Evolutionary conservation across 1,284 basidiomycete species (phyloP).

Genomic region (Stygiomarasmius scandens): DNA sequence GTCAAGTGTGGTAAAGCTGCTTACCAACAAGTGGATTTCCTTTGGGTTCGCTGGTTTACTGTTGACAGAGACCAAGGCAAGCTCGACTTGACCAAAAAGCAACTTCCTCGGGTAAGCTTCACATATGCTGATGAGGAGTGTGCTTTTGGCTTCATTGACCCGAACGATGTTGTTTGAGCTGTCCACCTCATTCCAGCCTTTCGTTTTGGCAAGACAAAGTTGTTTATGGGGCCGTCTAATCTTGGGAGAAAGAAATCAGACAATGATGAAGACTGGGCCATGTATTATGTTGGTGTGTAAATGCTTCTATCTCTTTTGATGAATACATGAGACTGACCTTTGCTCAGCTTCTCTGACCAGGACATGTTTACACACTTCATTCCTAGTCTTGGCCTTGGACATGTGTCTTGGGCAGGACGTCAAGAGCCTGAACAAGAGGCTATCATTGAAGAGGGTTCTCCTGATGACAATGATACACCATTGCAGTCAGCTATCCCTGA

Average conservation of each 20-base stretch:
- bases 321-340: too few relatives aligned
- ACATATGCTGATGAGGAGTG: not conserved
- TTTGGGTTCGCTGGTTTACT: constrained; percentile 5
- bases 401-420: too few relatives aligned
- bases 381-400: too few relatives aligned
- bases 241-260: not conserved
- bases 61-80: not conserved
- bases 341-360: too few relatives aligned
- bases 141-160: constrained; percentile 3
- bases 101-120: not conserved
- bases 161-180: not conserved
- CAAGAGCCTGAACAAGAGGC: too few relatives aligned
- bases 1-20: not conserved
- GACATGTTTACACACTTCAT: too few relatives aligned
- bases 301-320: not conserved
- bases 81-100: not conserved
- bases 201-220: not conserved
- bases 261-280: not conserved
- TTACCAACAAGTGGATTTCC: not conserved
- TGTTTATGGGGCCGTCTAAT: not conserved
- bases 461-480: too few relatives aligned
- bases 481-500: too few relatives aligned
- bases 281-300: constrained; percentile 2
- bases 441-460: too few relatives aligned
- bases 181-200: constrained; percentile 4